Evolutionary conservation across 768 basidiomycete species (phyloP).

Genomic region (Paxillus involutus): DNA sequence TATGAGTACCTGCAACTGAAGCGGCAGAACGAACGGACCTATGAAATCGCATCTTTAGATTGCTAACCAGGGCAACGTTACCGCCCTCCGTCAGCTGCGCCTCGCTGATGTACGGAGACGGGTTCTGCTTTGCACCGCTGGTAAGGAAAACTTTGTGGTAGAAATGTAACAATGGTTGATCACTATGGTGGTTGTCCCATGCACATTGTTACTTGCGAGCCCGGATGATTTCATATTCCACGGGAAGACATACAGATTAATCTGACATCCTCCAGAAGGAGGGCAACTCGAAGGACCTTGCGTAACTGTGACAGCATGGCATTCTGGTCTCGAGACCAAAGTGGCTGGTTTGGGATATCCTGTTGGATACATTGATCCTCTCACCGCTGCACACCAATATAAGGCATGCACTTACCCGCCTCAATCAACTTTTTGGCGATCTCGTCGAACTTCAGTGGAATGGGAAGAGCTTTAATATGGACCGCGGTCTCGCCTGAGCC

Average conservation of each 20-base stretch:
- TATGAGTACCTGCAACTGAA: background rate
- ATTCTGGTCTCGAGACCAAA: background rate
- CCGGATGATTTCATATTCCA: background rate
- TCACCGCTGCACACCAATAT: background rate
- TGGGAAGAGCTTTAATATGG: background rate
- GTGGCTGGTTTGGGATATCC: background rate
- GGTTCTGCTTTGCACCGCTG: background rate
- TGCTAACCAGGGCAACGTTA: background rate
- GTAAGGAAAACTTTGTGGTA: background rate
- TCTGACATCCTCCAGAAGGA: background rate
- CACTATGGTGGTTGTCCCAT: background rate
- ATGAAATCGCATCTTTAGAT: background rate
- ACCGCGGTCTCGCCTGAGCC: background rate
- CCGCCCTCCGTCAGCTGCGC: too few species aligned
- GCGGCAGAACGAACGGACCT: background rate
- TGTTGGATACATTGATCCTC: background rate
- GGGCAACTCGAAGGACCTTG: background rate
- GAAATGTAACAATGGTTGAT: background rate
- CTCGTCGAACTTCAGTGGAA: background rate
- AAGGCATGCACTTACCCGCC: background rate
- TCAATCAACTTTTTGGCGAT: background rate
- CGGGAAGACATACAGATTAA: background rate
- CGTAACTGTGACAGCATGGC: background rate
- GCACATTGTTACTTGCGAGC: background rate
- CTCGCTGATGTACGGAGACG: background rate